Percentiles rank a stretch among this genome's conserved stretches.
Evolutionary conservation across 2,329 filamentous ascomycete species (phyloP).

Genomic region (Fusarium lyarnte): DNA sequence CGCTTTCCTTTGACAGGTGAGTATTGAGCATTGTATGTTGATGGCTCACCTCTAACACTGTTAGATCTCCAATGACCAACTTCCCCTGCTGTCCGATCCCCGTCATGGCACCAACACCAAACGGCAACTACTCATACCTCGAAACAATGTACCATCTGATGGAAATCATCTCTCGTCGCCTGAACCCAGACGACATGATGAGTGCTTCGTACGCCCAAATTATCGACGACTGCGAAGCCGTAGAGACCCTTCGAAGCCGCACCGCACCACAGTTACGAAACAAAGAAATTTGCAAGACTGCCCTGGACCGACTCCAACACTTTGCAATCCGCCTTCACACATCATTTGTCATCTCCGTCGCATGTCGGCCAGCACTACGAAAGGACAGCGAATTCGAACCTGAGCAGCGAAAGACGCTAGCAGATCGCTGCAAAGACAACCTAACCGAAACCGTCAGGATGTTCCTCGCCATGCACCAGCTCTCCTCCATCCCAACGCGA

Average conservation of each 20-base stretch:
- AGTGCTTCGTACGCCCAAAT: conserved; percentile 64
- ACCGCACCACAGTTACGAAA: conserved; percentile 63
- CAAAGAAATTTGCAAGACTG: conserved; percentile 71
- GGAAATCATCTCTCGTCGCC: conserved; percentile 65
- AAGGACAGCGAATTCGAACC: conserved; percentile 62
- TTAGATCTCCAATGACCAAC: conserved; percentile 70
- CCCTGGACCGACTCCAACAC: conserved; percentile 70
- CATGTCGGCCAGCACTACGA: conserved; percentile 69
- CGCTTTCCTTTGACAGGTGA: conserved; percentile 71
- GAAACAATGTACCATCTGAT: conserved; percentile 74
- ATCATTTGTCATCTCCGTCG: conserved; percentile 71
- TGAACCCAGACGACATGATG: conserved; percentile 64
- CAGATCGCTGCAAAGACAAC: conserved; percentile 69
- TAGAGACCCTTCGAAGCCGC: conserved; percentile 61
- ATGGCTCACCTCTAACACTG: conserved; percentile 7
- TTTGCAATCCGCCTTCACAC: conserved; percentile 73
- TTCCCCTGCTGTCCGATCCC: conserved; percentile 66
- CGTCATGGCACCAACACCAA: conserved; percentile 51
- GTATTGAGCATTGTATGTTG: neutral
- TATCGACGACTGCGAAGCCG: conserved; percentile 64
- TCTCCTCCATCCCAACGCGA: conserved; percentile 72
- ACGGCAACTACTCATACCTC: conserved; percentile 65
- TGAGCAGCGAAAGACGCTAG: conserved; percentile 63
- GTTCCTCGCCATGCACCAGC: conserved; percentile 75
- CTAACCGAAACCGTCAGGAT: conserved; percentile 73